Evolutionary conservation across 2,329 filamentous ascomycete genomes (phyloP).

Genomic region (Cladosporium sp.): DNA sequence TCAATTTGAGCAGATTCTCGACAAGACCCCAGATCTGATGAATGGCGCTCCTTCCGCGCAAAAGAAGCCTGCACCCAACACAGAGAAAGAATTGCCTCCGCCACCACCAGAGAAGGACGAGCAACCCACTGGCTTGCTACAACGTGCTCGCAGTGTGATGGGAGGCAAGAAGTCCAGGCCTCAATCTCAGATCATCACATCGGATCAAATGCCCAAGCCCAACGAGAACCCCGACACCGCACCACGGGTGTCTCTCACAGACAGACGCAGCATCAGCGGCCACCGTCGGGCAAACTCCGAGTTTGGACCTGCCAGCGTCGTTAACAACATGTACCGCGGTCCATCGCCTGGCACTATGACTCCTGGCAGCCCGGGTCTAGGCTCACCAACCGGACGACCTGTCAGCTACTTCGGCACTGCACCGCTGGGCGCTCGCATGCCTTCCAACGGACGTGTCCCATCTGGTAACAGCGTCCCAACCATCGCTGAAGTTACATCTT

Average conservation of each 20-base stretch:
- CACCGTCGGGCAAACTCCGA: constrained; percentile 50
- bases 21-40: constrained; percentile 65
- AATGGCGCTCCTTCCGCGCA: constrained; percentile 7
- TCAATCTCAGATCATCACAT: constrained; percentile 35
- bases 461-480: constrained; percentile 49
- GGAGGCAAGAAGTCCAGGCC: constrained; percentile 41
- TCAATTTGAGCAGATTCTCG: constrained; percentile 90
- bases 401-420: constrained; percentile 61
- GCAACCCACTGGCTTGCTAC: constrained; percentile 48
- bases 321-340: constrained; percentile 88
- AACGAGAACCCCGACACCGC: constrained; percentile 69
- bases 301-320: constrained; percentile 60
- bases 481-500: constrained; percentile 26
- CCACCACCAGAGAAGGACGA: constrained; percentile 53
- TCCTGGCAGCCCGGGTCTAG: constrained; percentile 52
- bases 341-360: constrained; percentile 38
- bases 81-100: constrained; percentile 78
- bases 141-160: constrained; percentile 62
- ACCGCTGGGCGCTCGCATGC: constrained; percentile 47
- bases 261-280: constrained; percentile 48
- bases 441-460: constrained; percentile 34
- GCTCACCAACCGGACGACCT: constrained; percentile 53
- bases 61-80: constrained; percentile 41
- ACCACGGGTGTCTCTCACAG: constrained; percentile 70
- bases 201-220: constrained; percentile 26